phyloP scores from a whole-genome alignment of 1,284 basidiomycete species.

The Puccinia novopanici region DNA sequence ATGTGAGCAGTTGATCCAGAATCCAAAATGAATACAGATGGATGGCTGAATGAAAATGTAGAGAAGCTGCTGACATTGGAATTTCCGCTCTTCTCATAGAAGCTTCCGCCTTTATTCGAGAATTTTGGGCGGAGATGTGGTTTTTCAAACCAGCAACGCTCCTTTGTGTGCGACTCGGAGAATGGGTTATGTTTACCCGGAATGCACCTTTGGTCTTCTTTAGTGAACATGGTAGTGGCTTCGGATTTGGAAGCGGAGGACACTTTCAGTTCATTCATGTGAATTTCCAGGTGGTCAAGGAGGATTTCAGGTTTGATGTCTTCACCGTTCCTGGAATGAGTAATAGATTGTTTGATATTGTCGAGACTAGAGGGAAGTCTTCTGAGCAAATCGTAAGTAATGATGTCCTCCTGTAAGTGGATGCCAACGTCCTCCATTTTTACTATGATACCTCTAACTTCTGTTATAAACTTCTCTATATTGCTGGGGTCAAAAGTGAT shows the following conservation, averaged over 20 bases:
- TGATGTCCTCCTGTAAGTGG: background rate
- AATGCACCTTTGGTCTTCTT: background rate
- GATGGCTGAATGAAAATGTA: background rate
- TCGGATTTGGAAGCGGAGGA: background rate
- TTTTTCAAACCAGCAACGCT: too few relatives aligned
- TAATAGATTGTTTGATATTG: background rate
- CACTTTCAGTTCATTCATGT: slow-evolving; percentile 1
- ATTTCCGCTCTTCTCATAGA: background rate
- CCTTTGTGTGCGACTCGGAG: too few relatives aligned
- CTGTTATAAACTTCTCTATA: background rate
- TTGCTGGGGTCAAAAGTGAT: background rate
- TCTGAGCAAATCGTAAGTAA: background rate
- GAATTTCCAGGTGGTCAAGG: background rate
- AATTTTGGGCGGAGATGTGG: too few relatives aligned
- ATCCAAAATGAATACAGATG: background rate
- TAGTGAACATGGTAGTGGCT: background rate
- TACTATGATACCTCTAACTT: background rate
- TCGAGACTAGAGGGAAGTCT: too few relatives aligned
- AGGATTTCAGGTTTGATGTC: background rate
- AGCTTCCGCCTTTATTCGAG: background rate
- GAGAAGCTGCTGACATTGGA: slow-evolving; percentile 3
- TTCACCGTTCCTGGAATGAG: background rate
- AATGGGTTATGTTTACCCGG: background rate
- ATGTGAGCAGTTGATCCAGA: background rate
- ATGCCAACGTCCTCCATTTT: background rate